Conservation (phyloP, 202 grass and related monocot genomes). For the Sporobolus alterniflorus region DNA sequence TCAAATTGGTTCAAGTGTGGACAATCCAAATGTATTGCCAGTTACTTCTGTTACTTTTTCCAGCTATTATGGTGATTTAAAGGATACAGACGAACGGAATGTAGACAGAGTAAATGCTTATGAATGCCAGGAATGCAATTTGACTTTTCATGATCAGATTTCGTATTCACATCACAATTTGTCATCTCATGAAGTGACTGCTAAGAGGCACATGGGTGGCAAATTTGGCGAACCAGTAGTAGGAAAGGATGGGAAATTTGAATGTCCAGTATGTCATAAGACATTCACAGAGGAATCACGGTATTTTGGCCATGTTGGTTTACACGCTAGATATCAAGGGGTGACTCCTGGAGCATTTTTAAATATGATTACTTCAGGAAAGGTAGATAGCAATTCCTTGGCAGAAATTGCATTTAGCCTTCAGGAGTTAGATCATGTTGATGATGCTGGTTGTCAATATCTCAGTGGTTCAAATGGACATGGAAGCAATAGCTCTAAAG, state of each 20-base stretch:
- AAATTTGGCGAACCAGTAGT: conserved; percentile 61
- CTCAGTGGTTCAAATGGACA: conserved; percentile 36
- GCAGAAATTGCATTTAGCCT: conserved; percentile 32
- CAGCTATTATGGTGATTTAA: conserved; percentile 24
- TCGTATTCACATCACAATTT: conserved; percentile 62
- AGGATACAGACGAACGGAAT: conserved; percentile 31
- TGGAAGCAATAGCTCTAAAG: conserved; percentile 29
- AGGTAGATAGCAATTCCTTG: conserved; percentile 19
- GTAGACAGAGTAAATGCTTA: conserved; percentile 32
- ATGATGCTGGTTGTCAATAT: conserved; percentile 13
- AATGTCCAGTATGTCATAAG: conserved; percentile 80
- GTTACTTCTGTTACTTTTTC: conserved; percentile 28
- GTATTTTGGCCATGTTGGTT: conserved; percentile 73
- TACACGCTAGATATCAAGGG: conserved; percentile 78
- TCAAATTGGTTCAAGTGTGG: conserved; percentile 39
- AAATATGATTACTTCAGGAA: conserved; percentile 33
- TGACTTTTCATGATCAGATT: conserved; percentile 61
- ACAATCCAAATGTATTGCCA: conserved; percentile 35
- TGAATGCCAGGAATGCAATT: conserved; percentile 61
- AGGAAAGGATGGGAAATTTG: conserved; percentile 79
- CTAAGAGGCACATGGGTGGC: conserved; percentile 68
- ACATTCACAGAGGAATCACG: conserved; percentile 69
- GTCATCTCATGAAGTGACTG: conserved; percentile 54
- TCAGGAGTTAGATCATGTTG: conserved; percentile 30
- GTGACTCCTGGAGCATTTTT: conserved; percentile 61